Base-by-base conservation (phyloP, 768 basidiomycete species). In the Mycena olivaceomarginata region DNA sequence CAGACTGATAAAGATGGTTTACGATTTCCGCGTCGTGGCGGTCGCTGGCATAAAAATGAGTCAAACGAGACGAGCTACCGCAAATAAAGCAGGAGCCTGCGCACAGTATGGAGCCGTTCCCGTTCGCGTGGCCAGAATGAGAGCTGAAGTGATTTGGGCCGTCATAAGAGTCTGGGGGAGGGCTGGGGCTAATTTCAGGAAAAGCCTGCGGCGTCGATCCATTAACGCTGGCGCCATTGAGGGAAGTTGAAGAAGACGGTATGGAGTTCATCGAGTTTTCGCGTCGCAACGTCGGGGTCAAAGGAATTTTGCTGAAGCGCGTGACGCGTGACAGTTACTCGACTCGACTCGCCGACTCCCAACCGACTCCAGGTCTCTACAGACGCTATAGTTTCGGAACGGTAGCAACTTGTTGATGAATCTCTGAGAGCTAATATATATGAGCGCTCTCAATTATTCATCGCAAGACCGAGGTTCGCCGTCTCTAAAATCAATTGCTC, bases 1-100 rank as follows among this genome's bases (percentile, higher is more conserved):
- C 95, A 73, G 94, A 88, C 79, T 94, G 92, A 85, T 94, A 96
- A 79, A 96, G 85, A 84, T 96, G 94, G 83, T 91, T 91, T 79
- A 96, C 90, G 79, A 96, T 94, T 80, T 93, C 92, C 81, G 95
- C 92, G 74, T 96, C 93, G 86, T 96, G 95, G 81, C 92, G 92
- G 76, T 88, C 83, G 82, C 91, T 91, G 84, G 12, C 13, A 46
- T 18, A 37, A 22, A 16, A 40, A 20, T 46, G 48, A 66, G 62
- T 15, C 11, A 62, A 37, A 63, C 20, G 22, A 67, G 45, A 22
- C 64, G 57, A 60, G n/a, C 62, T 39, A 43, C 25, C 20, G 31
- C 7, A 12, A 43, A 45, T 25, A 22, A 40, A 11, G 60, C 60
- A 63, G 39, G 78, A 72, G 63, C 70, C 40, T 41, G 72, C 76